These are phyloP conservation scores for Aspergillus sp. DNA, from an alignment of 2,329 filamentous ascomycete genomes.

Conservation along the genomic window DNA sequence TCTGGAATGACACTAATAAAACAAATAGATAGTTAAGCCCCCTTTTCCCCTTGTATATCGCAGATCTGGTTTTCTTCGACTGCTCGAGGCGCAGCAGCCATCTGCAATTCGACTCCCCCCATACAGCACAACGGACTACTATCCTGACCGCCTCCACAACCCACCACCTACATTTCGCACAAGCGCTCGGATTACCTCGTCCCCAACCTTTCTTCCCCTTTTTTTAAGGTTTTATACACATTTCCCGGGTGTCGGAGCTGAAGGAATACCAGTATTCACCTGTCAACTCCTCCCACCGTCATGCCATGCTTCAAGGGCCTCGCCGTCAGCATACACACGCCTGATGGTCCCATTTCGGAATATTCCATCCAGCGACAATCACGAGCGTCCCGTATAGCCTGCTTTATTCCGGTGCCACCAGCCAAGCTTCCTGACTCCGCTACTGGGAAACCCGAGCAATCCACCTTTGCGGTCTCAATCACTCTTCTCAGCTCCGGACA, in stretches of 20 bases:
- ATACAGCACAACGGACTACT: slow-evolving; percentile 4
- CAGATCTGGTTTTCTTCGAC: background rate
- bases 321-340: slow-evolving; percentile 89
- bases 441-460: slow-evolving; percentile 75
- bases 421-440: slow-evolving; percentile 66
- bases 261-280: background rate
- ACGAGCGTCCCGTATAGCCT: slow-evolving; percentile 83
- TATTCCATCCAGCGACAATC: slow-evolving; percentile 93
- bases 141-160: slow-evolving; percentile 22
- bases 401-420: slow-evolving; percentile 92
- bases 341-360: slow-evolving; percentile 74
- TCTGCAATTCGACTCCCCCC: background rate
- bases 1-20: background rate
- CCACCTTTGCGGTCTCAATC: slow-evolving; percentile 96
- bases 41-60: background rate
- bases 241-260: background rate
- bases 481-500: slow-evolving; percentile 84
- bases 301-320: slow-evolving; percentile 99
- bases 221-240: background rate
- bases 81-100: background rate
- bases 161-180: slow-evolving; percentile 12
- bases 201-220: slow-evolving; percentile 1
- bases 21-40: background rate
- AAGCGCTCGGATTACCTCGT: slow-evolving; percentile 1
- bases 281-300: slow-evolving; percentile 10